These are phyloP conservation scores for Fusarium transvaalense DNA, from an alignment of 2,329 filamentous ascomycete species.

Conservation along the genomic window DNA sequence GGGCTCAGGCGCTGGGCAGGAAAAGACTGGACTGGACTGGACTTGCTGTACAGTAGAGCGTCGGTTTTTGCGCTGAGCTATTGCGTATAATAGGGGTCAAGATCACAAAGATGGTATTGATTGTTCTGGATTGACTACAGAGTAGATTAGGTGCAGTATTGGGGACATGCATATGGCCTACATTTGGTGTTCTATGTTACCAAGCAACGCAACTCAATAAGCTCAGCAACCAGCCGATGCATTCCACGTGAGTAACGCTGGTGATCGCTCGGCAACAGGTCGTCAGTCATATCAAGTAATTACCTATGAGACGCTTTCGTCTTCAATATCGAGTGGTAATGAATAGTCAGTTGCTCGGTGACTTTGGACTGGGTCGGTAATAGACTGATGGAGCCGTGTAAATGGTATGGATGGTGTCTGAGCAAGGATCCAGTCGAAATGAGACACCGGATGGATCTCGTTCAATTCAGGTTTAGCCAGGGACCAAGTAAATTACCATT, in stretches of 20 bases:
- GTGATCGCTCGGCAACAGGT: conserved; percentile 20
- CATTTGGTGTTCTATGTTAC: not conserved
- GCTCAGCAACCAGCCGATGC: conserved; percentile 20
- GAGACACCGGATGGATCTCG: conserved; percentile 45
- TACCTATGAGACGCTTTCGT: not conserved
- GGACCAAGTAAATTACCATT: conserved; percentile 37
- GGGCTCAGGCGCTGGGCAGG: conserved; percentile 1
- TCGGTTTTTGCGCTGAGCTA: conserved; percentile 35
- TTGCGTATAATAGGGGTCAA: conserved; percentile 48
- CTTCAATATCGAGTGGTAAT: conserved; percentile 10
- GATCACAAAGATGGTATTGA: conserved; percentile 21
- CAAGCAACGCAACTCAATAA: conserved; percentile 18
- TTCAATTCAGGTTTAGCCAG: conserved; percentile 43
- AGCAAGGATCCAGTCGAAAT: conserved; percentile 45
- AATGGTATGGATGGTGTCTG: conserved; percentile 24
- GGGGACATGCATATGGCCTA: not conserved
- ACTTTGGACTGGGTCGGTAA: conserved; percentile 26
- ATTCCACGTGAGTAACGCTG: conserved; percentile 20
- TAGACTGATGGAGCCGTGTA: conserved; percentile 21
- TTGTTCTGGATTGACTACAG: not conserved
- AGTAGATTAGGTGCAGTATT: not conserved
- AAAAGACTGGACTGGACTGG: not conserved
- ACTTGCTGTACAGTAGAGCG: conserved; percentile 25
- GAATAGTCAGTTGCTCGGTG: conserved; percentile 33
- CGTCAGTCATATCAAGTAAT: not conserved